Conservation (phyloP, 2,329 filamentous ascomycete species). For the Alternaria conjuncta region DNA sequence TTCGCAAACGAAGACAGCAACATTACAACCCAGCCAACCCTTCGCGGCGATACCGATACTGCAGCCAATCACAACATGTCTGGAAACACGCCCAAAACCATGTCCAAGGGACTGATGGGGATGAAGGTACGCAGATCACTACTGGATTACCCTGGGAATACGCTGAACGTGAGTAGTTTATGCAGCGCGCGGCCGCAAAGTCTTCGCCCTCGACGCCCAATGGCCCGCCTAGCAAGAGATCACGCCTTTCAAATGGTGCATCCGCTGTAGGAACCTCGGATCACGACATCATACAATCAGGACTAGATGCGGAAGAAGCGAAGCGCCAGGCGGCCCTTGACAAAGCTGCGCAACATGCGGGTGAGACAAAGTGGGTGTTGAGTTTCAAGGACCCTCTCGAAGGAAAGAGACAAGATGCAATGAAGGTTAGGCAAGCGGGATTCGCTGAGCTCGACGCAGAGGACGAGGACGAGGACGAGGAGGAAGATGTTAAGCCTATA, state of each 20-base stretch:
- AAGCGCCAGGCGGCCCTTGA: conserved; percentile 65
- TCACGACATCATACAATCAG: conserved; percentile 66
- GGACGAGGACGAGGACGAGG: conserved; percentile 44
- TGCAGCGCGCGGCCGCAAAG: conserved; percentile 83
- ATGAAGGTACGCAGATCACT: conserved; percentile 70
- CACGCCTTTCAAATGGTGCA: conserved; percentile 60
- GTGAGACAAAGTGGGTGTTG: conserved; percentile 79
- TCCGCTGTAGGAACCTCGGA: conserved; percentile 51
- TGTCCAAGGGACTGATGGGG: conserved; percentile 86
- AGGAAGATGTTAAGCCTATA: conserved; percentile 35
- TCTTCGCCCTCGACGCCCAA: conserved; percentile 58
- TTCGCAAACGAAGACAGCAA: conserved; percentile 1
- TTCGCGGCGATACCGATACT: background rate
- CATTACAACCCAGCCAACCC: background rate
- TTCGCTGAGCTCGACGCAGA: conserved; percentile 60
- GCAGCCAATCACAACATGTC: conserved; percentile 27
- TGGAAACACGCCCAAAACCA: conserved; percentile 60
- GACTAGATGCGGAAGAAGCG: conserved; percentile 70
- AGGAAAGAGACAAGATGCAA: conserved; percentile 46
- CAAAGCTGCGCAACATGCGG: conserved; percentile 65
- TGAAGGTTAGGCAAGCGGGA: conserved; percentile 66
- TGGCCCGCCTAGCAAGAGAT: conserved; percentile 67
- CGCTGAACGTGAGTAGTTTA: conserved; percentile 64
- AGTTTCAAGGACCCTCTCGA: conserved; percentile 59
- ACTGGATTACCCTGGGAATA: background rate